Evolutionary conservation across 495 filamentous ascomycete species (phyloP).

Genomic region (Lineolata rhizophorae): DNA sequence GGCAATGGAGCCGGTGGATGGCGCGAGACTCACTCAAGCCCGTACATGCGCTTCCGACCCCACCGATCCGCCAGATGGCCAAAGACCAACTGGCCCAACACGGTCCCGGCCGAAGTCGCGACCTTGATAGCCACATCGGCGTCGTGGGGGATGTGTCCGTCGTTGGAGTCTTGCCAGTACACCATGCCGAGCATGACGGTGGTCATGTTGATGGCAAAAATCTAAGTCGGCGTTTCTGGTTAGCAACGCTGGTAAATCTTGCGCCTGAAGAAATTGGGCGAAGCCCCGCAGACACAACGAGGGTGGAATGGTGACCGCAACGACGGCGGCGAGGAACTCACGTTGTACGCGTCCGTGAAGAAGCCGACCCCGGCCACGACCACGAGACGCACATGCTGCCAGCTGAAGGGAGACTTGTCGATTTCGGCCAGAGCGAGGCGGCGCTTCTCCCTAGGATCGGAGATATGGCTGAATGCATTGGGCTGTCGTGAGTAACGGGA

Average conservation of each 20-base stretch:
- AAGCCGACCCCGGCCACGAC: conserved; percentile 69
- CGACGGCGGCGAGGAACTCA: no score
- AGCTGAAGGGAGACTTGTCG: conserved; percentile 60
- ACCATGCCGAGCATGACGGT: conserved; percentile 47
- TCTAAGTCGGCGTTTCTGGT: no score
- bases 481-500: no score
- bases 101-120: conserved; percentile 67
- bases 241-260: no score
- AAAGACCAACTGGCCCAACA: conserved; percentile 67
- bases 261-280: no score
- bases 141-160: conserved; percentile 29
- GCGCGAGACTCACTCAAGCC: no score
- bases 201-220: conserved; percentile 53
- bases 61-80: conserved; percentile 61
- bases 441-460: conserved; percentile 52
- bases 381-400: conserved; percentile 55
- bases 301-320: no score
- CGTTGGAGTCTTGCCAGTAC: conserved; percentile 33
- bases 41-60: conserved; percentile 72
- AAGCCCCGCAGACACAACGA: no score
- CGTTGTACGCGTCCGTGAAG: conserved; percentile 64
- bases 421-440: conserved; percentile 57
- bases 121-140: conserved; percentile 71
- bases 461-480: no score
- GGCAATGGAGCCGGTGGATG: not conserved